Percentiles rank a stretch among this genome's conserved stretches.
Conservation (phyloP, 164 flowering plant genomes). For the Euptelea pleiosperma region DNA sequence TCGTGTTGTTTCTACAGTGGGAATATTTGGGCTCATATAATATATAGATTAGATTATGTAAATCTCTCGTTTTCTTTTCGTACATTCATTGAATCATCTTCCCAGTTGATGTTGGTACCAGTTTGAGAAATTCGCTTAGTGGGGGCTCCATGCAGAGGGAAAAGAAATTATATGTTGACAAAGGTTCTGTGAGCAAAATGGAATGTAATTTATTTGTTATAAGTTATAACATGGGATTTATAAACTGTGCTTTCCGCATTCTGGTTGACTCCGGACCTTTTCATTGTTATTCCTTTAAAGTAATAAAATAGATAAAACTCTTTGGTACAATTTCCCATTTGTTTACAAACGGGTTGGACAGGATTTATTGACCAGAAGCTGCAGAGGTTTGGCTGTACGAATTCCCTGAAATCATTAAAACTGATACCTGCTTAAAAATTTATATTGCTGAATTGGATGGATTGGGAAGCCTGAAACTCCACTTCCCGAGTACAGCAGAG, state of each 20-base stretch:
- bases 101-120: background rate
- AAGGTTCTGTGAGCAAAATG: background rate
- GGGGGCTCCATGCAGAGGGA: background rate
- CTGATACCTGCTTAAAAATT: too few species aligned
- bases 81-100: background rate
- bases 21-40: conserved; percentile 1
- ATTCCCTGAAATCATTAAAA: too few species aligned
- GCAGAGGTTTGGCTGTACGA: too few species aligned
- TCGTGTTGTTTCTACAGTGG: conserved; percentile 6
- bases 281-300: too few species aligned
- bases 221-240: background rate
- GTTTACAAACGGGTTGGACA: too few species aligned
- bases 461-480: too few species aligned
- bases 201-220: background rate
- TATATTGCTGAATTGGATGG: too few species aligned
- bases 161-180: background rate
- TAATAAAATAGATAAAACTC: too few species aligned
- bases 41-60: conserved; percentile 7
- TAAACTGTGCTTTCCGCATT: background rate
- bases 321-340: too few species aligned
- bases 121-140: conserved; percentile 4
- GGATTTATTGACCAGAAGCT: too few species aligned
- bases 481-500: too few species aligned
- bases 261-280: too few species aligned
- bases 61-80: background rate